phyloP scores from a whole-genome alignment of 176 grass and related monocot species.

The Avena insularis region DNA sequence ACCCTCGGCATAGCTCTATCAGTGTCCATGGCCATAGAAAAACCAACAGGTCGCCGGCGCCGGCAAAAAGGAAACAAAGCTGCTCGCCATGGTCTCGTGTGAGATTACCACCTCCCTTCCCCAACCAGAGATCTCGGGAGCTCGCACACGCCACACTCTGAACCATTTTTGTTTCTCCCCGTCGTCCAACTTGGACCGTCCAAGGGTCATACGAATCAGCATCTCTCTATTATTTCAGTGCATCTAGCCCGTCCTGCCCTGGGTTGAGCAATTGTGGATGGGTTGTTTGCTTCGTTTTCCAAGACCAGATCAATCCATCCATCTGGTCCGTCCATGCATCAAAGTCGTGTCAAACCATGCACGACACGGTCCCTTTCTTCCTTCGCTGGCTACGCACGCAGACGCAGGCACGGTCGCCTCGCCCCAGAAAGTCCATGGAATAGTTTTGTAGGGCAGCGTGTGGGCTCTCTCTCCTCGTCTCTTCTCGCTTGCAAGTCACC shows the following conservation, averaged over 20 bases:
- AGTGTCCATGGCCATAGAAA: no score
- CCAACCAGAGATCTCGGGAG: constrained; percentile 15
- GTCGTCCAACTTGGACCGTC: no score
- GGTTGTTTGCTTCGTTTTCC: neutral
- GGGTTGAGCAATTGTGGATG: no score
- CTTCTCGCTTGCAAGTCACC: constrained; percentile 7
- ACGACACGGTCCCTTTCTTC: neutral
- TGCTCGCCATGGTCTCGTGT: neutral
- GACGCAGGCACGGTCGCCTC: neutral
- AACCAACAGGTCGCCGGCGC: no score
- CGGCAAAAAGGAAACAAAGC: neutral
- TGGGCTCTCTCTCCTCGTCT: neutral
- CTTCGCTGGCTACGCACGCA: no score
- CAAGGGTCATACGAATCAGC: no score
- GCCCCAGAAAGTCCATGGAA: no score
- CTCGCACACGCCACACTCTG: constrained; percentile 20
- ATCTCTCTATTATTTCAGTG: no score
- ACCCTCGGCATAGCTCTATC: no score
- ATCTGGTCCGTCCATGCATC: neutral
- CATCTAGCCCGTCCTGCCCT: no score
- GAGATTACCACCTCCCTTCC: neutral
- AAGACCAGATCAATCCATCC: neutral
- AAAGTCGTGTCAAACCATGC: constrained; percentile 2
- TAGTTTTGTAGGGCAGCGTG: no score
- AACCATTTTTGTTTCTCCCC: no score